Conservation (phyloP, 257 asterid species). For the Solanum corneliomulleri region DNA sequence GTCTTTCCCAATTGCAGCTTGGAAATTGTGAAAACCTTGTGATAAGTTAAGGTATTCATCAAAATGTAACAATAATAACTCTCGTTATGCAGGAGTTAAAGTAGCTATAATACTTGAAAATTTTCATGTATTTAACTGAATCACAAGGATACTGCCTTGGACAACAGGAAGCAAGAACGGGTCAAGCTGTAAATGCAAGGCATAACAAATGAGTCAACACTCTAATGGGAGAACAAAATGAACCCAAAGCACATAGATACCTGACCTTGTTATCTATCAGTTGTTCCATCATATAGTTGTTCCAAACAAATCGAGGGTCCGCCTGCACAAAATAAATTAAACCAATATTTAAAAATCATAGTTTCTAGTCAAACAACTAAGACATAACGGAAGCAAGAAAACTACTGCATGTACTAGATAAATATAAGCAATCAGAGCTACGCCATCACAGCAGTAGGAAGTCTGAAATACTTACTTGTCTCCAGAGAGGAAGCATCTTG, state of each 20-base stretch:
- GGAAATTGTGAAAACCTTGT: constrained; percentile 77
- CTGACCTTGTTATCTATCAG: constrained; percentile 82
- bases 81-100: neutral
- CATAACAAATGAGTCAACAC: constrained; percentile 9
- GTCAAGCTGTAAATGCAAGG: constrained; percentile 66
- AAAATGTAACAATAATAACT: neutral
- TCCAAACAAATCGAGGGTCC: constrained; percentile 92
- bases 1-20: constrained; percentile 51
- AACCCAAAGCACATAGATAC: neutral
- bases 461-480: constrained; percentile 56
- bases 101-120: neutral
- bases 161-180: constrained; percentile 80
- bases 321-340: constrained; percentile 36
- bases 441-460: neutral
- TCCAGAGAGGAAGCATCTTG: constrained; percentile 95
- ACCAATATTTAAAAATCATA: neutral
- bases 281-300: constrained; percentile 73
- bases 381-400: neutral
- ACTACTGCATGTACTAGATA: neutral
- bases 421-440: neutral
- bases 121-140: neutral
- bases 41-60: constrained; percentile 48
- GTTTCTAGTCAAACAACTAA: neutral
- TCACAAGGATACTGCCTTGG: constrained; percentile 95
- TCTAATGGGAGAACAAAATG: neutral